Base-by-base conservation (phyloP, 768 basidiomycete genomes). In the Mycena rebaudengoi region DNA sequence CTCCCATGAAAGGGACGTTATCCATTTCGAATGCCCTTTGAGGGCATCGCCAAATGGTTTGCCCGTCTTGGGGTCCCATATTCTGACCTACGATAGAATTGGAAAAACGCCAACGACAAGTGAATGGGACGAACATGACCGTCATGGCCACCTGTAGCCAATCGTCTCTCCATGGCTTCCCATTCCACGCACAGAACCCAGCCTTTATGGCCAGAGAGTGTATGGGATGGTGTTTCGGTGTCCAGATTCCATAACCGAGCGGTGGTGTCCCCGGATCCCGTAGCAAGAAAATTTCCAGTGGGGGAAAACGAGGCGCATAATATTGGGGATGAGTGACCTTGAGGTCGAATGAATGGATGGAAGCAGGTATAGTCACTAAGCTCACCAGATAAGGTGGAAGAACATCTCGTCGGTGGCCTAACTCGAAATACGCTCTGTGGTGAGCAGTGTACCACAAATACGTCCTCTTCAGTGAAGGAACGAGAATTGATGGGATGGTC, bases 151-250 rank as follows among this genome's bases (percentile, higher is more conserved):
- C 98, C 98, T 4, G 94, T 95, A 0, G 96, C 97, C 14, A 99
- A 79, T 69, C 89, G 91, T 43, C 95, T 81, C 73, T 98, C 96
- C 83, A 93, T 85, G 0, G 93, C 92, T 70, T 98, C 96, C 96
- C 97, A 99, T 72, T 98, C 98, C 5, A 96, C 93, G 69, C 95
- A 98, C 2, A 99, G 83, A 2, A 99, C 95, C 97, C 96, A 98
- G 0, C 96, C 96, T 68, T 89, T 88, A 72, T 99, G 98, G 0
- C 98, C 98, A 0, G 85, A 78, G 18, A 99, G 83, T 14, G 89
- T 91, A 73, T 94, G 91, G 39, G 92, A 94, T 1, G 98, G 97
- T 7, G 88, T 91, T 75, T 99, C 98, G 0, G 93, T 97, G 71
- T 91, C 86, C 49, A 99, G 85, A 76, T 99, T 91, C 98, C 98